Conservation (phyloP, 768 basidiomycete species). For the Naganishia vaughanmartiniae region DNA sequence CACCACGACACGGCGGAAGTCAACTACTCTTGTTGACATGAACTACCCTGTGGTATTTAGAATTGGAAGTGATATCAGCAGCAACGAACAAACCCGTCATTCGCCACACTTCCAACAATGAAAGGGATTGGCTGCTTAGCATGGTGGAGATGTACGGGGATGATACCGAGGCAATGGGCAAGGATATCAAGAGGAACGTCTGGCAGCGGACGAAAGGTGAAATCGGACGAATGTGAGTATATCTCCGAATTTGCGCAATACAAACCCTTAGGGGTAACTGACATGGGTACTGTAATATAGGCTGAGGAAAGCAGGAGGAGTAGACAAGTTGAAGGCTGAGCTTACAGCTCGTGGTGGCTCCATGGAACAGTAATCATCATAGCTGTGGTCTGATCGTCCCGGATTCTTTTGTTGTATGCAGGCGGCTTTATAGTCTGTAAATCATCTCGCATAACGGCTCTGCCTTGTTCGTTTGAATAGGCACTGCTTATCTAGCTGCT, state of each 20-base stretch:
- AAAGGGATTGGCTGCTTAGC: conserved; percentile 64
- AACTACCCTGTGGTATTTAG: conserved; percentile 46
- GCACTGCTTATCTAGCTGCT: too few relatives aligned
- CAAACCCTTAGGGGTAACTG: not conserved
- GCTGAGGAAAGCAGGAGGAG: conserved; percentile 49
- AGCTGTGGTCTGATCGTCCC: not conserved
- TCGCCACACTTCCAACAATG: conserved; percentile 68
- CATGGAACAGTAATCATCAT: conserved; percentile 21
- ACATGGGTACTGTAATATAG: not conserved
- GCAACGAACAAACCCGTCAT: conserved; percentile 53
- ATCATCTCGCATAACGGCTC: not conserved
- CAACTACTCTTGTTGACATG: not conserved
- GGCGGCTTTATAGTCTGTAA: not conserved
- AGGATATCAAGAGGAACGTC: conserved; percentile 73
- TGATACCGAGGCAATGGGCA: conserved; percentile 72
- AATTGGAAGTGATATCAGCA: conserved; percentile 64
- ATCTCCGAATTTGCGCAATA: not conserved
- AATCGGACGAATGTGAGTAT: conserved; percentile 53
- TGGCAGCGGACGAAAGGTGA: conserved; percentile 83
- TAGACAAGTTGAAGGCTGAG: conserved; percentile 35
- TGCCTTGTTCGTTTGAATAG: too few relatives aligned
- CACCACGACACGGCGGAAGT: not conserved
- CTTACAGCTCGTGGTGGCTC: conserved; percentile 6
- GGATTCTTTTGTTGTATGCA: conserved; percentile 5
- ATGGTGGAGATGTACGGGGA: conserved; percentile 69